phyloP scores from a whole-genome alignment of 257 asterid species.

The Plectranthus barbatus region DNA sequence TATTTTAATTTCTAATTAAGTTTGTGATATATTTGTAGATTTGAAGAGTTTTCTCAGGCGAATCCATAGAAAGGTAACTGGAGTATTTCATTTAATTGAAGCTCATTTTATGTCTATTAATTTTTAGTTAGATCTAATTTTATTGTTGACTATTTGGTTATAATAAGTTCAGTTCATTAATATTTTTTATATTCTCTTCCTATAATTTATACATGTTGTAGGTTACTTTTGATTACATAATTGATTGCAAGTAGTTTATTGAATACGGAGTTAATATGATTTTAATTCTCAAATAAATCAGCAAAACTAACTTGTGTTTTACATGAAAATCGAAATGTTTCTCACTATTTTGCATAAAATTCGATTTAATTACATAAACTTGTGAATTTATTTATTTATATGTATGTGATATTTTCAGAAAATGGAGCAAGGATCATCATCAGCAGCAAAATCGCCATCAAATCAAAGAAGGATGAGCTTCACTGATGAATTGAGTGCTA shows the following conservation, averaged over 20 bases:
- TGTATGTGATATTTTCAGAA: not conserved
- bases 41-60: not conserved
- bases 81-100: not conserved
- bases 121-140: not conserved
- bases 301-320: too few species aligned
- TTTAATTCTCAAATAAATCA: too few species aligned
- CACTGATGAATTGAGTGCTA: not conserved
- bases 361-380: too few species aligned
- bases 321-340: too few species aligned
- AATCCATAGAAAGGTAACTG: not conserved
- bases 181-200: not conserved
- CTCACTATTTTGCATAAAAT: too few species aligned
- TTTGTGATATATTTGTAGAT: not conserved
- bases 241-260: too few species aligned
- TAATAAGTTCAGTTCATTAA: not conserved
- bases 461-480: not conserved
- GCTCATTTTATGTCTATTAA: not conserved
- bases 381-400: not conserved
- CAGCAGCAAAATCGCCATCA: not conserved
- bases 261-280: too few species aligned
- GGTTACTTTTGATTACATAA: not conserved
- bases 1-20: not conserved
- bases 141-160: not conserved
- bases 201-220: too few species aligned
- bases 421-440: constrained; percentile 14